Percentiles rank a stretch among this genome's conserved stretches.
phyloP scores from a whole-genome alignment of 768 basidiomycete species.

The Grammothele lineata region DNA sequence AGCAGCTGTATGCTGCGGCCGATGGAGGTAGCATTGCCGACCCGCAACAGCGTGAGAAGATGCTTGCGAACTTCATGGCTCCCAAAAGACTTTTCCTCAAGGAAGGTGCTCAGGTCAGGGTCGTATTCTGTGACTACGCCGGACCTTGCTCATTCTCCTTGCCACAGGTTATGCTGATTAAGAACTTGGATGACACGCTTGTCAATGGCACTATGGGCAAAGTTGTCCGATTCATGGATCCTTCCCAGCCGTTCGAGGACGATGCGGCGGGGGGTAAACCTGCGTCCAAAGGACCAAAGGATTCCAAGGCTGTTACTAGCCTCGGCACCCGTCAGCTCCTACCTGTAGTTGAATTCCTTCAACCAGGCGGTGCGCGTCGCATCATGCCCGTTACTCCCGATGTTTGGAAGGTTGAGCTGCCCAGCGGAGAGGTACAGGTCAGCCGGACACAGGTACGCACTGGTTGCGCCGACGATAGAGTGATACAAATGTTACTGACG shows the following conservation, averaged over 20 bases:
- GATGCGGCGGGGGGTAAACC: slow-evolving; percentile 37
- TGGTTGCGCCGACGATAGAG: too few relatives aligned
- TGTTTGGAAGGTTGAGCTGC: slow-evolving; percentile 80
- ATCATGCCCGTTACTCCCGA: slow-evolving; percentile 64
- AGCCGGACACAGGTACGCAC: slow-evolving; percentile 70
- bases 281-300: slow-evolving; percentile 11
- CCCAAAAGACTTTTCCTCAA: slow-evolving; percentile 65
- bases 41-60: slow-evolving; percentile 58
- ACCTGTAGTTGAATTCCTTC: slow-evolving; percentile 77
- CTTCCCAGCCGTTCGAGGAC: slow-evolving; percentile 30
- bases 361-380: slow-evolving; percentile 52
- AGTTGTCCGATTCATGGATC: slow-evolving; percentile 69
- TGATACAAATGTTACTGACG: too few relatives aligned
- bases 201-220: slow-evolving; percentile 96
- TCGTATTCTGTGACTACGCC: neutral
- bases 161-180: slow-evolving; percentile 73
- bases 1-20: slow-evolving; percentile 46
- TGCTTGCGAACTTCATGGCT: slow-evolving; percentile 91
- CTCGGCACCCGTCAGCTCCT: slow-evolving; percentile 31
- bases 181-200: slow-evolving; percentile 66
- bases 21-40: slow-evolving; percentile 64
- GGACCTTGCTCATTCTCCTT: neutral
- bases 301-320: slow-evolving; percentile 6
- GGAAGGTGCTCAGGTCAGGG: slow-evolving; percentile 53
- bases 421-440: slow-evolving; percentile 81